Base-by-base conservation (phyloP, 768 basidiomycete genomes). In the Boletus rubescentipes region DNA sequence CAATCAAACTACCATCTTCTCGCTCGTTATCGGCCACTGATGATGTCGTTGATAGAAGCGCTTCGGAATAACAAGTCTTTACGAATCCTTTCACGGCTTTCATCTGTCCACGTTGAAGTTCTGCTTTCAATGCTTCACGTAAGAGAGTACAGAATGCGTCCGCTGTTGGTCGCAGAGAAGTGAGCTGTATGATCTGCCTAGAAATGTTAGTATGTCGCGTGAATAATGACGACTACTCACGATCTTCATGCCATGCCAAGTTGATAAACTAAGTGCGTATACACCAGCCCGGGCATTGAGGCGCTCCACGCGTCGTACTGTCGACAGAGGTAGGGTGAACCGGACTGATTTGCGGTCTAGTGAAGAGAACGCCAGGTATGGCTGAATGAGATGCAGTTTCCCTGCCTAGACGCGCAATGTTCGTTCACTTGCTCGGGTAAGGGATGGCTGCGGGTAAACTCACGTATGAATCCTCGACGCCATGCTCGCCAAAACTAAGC, bases 211-310 rank as follows among this genome's bases (percentile, higher is more conserved):
- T 38, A 21, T 44, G 53, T 32, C 53, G 57, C 49, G 37, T 34
- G 41, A 37, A 41, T 16, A 34, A 21, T 7, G 31, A 45, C 23
- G 31, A 53, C 21, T 20, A 59, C 70, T 51, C 63, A 96, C 95
- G 61, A 98, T 89, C 75, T 96, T 89, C 76, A 91, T 83, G 34
- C 91, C 87, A 68, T 98, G 93, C 91, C 94, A 98, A 47, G 91
- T 84, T n/a, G 86, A 81, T 18, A 98, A 75, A 63, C 93, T 94
- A 30, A 99, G 80, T n/a, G 96, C 95, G 68, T 98, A 98, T 35
- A 97, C 88, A 6, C 97, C 97, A 29, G 93, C 90, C 14, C 93
- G 84, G 11, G 93, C 89, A 69, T 96, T 97, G 48, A 98, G 79
- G 44, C 93, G 77, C 73, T 99, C 97, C 20, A 99, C 97, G 51